Evolutionary conservation across 2,329 filamentous ascomycete species (phyloP).

Genomic region (Gyromitra esculenta): DNA sequence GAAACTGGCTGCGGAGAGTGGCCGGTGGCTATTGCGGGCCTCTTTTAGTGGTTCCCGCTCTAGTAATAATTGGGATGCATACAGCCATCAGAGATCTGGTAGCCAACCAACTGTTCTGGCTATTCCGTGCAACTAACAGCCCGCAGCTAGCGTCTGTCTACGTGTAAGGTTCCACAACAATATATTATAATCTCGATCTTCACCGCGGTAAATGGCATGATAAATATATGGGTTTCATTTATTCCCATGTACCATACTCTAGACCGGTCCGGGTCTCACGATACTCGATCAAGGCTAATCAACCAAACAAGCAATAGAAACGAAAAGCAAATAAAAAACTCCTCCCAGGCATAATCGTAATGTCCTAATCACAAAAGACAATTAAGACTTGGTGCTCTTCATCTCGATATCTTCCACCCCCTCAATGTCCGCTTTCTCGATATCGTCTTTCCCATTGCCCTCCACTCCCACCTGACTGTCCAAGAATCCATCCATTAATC

Average conservation of each 20-base stretch:
- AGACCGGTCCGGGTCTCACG: not conserved
- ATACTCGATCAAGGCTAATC: not conserved
- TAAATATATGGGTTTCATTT: not conserved
- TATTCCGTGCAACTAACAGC: not conserved
- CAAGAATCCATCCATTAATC: constrained; percentile 51
- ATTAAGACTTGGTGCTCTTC: constrained; percentile 17
- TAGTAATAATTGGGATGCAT: not conserved
- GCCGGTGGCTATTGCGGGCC: not conserved
- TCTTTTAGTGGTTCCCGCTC: not conserved
- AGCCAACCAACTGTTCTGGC: not conserved
- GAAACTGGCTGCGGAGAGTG: not conserved
- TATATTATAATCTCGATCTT: not conserved
- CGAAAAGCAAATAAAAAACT: not conserved
- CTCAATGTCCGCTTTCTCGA: constrained; percentile 34
- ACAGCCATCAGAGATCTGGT: not conserved
- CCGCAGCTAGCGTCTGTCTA: not conserved
- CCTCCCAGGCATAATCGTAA: not conserved
- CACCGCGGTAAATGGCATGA: not conserved
- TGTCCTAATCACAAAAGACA: not conserved
- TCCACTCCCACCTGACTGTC: constrained; percentile 28
- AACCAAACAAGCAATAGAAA: not conserved
- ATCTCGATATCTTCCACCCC: constrained; percentile 29
- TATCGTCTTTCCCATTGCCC: constrained; percentile 18
- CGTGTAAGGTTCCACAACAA: not conserved
- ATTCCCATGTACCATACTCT: not conserved